Conservation (phyloP, 306 rosid genomes). For the Prunus mira region DNA sequence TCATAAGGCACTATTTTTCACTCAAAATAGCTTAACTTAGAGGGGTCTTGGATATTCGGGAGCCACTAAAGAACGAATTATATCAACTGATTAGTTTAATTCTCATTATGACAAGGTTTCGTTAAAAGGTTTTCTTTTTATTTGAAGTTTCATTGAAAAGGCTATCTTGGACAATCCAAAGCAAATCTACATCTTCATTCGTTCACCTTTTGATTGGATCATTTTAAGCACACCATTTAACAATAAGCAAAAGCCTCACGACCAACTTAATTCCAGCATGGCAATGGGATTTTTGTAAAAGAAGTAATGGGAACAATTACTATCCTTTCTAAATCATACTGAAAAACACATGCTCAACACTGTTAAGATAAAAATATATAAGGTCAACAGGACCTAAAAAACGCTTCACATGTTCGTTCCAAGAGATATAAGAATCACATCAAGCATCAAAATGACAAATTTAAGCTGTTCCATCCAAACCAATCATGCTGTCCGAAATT, state of each 20-base stretch:
- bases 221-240: neutral
- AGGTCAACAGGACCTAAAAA: neutral
- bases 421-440: neutral
- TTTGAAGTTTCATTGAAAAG: neutral
- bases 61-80: neutral
- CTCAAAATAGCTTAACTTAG: neutral
- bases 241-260: neutral
- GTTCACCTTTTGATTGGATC: neutral
- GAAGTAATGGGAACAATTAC: neutral
- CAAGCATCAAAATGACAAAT: neutral
- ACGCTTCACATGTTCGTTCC: neutral
- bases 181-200: neutral
- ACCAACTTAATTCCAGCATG: neutral
- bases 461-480: neutral
- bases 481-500: neutral
- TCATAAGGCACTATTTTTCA: neutral
- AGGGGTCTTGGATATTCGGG: neutral
- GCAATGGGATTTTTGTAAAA: neutral
- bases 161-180: neutral
- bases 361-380: neutral
- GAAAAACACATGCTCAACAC: neutral
- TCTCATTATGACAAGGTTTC: neutral
- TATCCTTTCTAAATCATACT: neutral
- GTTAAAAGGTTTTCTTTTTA: neutral
- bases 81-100: neutral